A percentile compares a stretch with the other conserved stretches of the same genome.
Conservation (phyloP, 1,284 basidiomycete species). For the Trametes hirsuta region DNA sequence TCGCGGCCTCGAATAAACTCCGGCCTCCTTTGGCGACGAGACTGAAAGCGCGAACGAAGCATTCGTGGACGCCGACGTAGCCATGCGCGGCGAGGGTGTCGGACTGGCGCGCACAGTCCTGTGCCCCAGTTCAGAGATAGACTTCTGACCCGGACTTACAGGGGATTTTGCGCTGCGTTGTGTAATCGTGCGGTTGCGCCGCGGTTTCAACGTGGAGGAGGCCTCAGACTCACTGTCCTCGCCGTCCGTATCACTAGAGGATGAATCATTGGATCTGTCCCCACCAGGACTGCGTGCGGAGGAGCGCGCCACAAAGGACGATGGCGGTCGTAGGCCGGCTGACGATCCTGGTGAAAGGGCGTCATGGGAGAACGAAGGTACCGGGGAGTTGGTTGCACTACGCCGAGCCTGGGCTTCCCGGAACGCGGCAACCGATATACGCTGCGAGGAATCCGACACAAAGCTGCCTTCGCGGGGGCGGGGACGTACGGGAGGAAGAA, state of each 20-base stretch:
- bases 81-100: conserved; percentile 22
- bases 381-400: conserved; percentile 63
- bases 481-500: conserved; percentile 39
- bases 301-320: conserved; percentile 19
- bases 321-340: conserved; percentile 23
- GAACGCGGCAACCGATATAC: conserved; percentile 79
- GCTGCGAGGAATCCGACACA: conserved; percentile 66
- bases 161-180: conserved; percentile 27
- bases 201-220: conserved; percentile 39
- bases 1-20: conserved; percentile 25
- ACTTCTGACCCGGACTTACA: conserved; percentile 19
- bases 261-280: conserved; percentile 10
- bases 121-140: conserved; percentile 37
- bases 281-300: conserved; percentile 21
- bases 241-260: conserved; percentile 28
- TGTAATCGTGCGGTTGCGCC: conserved; percentile 39
- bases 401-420: conserved; percentile 73
- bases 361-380: conserved; percentile 51
- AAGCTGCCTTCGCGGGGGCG: conserved; percentile 60
- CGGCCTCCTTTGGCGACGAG: conserved; percentile 15
- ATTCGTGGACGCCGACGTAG: conserved; percentile 19
- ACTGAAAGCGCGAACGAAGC: conserved; percentile 9
- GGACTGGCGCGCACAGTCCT: conserved; percentile 8
- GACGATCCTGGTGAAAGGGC: conserved; percentile 40
- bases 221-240: conserved; percentile 42